Base-by-base conservation (phyloP, 2,329 filamentous ascomycete genomes). In the Xylariaceae sp. region DNA sequence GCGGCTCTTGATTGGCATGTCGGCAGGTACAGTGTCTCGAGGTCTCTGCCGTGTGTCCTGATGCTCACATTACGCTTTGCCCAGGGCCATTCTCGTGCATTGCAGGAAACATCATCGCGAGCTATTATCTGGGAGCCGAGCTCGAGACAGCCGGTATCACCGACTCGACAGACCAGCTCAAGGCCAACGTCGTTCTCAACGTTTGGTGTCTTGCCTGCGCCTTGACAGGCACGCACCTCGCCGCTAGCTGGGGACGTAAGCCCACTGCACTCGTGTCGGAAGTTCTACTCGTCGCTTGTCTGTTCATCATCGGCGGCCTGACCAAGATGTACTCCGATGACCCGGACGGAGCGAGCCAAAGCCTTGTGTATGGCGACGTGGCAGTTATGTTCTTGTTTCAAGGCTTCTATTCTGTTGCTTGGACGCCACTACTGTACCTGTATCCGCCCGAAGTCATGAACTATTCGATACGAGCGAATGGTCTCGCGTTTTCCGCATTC, bases 221-320 rank as follows among this genome's bases (percentile, higher is more conserved):
- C 22, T 51, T 75, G 0, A 30, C 55, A 2, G 73, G 72, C 0
- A 74, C 71, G 1, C 63, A 65, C 4, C 56, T 73, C 6, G 58
- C 61, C 0, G 64, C 67, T 13, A 54, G 38, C 18, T 65, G 67
- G 60, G 72, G 73, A 7, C 65, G 73, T 9, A 73, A 70, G 43
- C 57, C 62, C 1, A 67, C 64, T 1, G 69, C 67, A 3, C 49
- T 71, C 4, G 44, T 67, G 9, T 68, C 65, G 0, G 61, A 68
- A 35, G 41, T 43, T 11, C 49, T 67, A 9, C 49, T 71, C 4
- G 62, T 65, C 2, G 39, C 67, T 16, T 74, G 67, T 30, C 64
- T 78, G 2, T 76, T 76, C 49, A 61, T 76, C 39, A 68, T 77
- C 30, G 73, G 74, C 2, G 71, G 63, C 2, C 56, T 79, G 3